These are phyloP conservation scores for Selaginella moellendorffii DNA, from an alignment of 75 land plant species.

Conservation along the genomic window DNA sequence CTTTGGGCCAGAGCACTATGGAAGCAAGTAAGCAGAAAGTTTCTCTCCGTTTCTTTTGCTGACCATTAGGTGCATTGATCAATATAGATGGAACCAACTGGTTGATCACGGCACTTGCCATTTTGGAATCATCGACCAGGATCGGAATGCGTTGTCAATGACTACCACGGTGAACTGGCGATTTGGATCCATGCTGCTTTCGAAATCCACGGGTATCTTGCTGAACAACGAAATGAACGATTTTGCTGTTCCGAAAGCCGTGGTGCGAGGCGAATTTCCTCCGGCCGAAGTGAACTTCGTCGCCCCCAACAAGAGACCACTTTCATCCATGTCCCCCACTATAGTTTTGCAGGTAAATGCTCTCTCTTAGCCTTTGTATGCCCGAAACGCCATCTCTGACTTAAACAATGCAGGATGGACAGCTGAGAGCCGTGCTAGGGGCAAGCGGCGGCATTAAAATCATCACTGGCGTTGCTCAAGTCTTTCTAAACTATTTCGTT, in stretches of 20 bases:
- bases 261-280: conserved; percentile 44
- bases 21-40: conserved; percentile 35
- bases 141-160: conserved; percentile 77
- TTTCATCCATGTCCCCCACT: conserved; percentile 88
- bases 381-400: neutral
- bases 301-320: conserved; percentile 57
- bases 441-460: conserved; percentile 70
- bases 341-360: conserved; percentile 53
- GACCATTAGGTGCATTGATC: neutral
- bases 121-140: conserved; percentile 67
- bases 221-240: conserved; percentile 95
- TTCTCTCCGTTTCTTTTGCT: neutral
- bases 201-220: conserved; percentile 72
- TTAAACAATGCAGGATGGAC: conserved; percentile 34
- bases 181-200: conserved; percentile 63
- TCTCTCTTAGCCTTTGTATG: neutral
- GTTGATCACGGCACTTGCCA: conserved; percentile 88
- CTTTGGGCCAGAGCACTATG: conserved; percentile 58
- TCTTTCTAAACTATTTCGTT: conserved; percentile 61
- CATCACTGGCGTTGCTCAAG: conserved; percentile 60
- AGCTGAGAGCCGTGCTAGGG: conserved; percentile 56
- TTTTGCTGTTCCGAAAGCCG: conserved; percentile 52
- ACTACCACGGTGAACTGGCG: conserved; percentile 67
- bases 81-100: conserved; percentile 61
- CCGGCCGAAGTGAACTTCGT: conserved; percentile 83